Base-by-base conservation (phyloP, 176 grass and related monocot genomes). In the Musa beccarii region DNA sequence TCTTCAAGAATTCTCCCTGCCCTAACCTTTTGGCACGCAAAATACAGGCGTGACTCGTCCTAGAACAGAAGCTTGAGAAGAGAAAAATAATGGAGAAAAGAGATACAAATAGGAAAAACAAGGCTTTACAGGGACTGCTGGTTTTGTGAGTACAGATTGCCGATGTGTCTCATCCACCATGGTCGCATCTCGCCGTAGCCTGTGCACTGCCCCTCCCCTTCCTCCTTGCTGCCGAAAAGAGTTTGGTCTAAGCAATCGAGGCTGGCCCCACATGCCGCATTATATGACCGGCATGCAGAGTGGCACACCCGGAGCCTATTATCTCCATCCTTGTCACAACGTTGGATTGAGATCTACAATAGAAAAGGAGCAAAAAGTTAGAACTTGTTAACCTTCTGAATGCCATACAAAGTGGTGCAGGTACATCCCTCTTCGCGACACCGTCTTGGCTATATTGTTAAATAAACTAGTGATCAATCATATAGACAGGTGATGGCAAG, bases 191-290 rank as follows among this genome's bases (percentile, higher is more conserved):
- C 96, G 12, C 91, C 96, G 43, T 91, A 99, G 75, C 96, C 96
- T 49, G 96, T 99, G 83, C 96, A 99, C 15, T 92, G 86, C n/a
- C 84, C 86, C 49, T 90, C 90, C 82, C 87, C 92, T 53, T 86
- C 91, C 51, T 89, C 87, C 82, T 88, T 86, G 70, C 92, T 99
- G 84, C 96, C 95, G 84, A 99, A 99, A 59, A 99, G 89, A 56
- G 96, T 99, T 86, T 92, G 96, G 71, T 99, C 96, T 1, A 89
- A 88, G 85, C 96, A 99, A 84, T 99, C 96, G 21, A 99, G 90
- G 68, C 83, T 84, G 0, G 96, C 91, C 17, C 88, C 89, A 75
- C 96, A 99, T 79, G 96, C 96, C 0, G 79, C 86, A 76, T 99
- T 99, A 54, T 99, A 99, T 52, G 87, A 78, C 66, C 83, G 83